These are phyloP conservation scores for Filosporella fistucella DNA, from an alignment of 495 filamentous ascomycete genomes.

Conservation along the genomic window DNA sequence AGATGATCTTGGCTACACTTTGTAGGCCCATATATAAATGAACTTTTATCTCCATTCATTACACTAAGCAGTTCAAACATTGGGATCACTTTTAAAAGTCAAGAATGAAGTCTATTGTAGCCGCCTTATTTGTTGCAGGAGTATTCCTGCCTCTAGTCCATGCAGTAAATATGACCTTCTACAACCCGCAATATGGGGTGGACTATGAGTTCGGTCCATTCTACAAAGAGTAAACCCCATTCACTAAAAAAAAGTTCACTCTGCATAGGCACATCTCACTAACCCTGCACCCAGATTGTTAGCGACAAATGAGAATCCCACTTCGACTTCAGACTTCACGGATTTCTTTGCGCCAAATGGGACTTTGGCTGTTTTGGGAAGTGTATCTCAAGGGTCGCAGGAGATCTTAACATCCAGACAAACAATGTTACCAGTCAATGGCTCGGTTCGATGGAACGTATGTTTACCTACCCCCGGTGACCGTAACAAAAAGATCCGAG, in stretches of 20 bases:
- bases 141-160: background rate
- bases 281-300: background rate
- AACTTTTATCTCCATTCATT: too few relatives aligned
- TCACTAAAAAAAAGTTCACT: background rate
- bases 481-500: too few relatives aligned
- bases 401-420: background rate
- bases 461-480: too few relatives aligned
- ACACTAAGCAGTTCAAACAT: too few relatives aligned
- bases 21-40: too few relatives aligned
- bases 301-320: background rate
- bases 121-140: background rate
- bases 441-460: background rate
- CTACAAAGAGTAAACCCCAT: background rate
- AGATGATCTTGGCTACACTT: too few relatives aligned
- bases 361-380: background rate
- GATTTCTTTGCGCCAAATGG: conserved; percentile 3
- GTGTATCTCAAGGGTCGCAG: background rate
- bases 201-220: background rate
- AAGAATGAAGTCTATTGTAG: too few relatives aligned
- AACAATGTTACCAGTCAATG: background rate
- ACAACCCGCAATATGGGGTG: background rate
- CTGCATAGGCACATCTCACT: background rate
- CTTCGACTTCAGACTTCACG: background rate
- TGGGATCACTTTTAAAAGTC: too few relatives aligned
- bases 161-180: conserved; percentile 2